Conservation (phyloP, 108 stramenopile genomes). For the Cyclotella baltica region DNA sequence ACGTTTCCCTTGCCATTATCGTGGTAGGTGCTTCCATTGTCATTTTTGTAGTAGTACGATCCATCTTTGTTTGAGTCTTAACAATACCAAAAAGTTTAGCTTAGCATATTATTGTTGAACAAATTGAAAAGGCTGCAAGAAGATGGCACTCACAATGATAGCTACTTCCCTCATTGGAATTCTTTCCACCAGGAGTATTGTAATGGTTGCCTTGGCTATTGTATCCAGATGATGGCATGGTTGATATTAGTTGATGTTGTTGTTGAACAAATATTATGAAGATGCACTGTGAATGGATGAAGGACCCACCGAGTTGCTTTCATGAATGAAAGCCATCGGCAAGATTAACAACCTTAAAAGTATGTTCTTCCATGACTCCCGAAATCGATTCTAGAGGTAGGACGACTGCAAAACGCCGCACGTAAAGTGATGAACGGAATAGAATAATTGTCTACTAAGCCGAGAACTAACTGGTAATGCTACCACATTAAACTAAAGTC, state of each 20-base stretch:
- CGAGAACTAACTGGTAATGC: no score
- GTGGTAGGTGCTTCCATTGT: slow-evolving; percentile 85
- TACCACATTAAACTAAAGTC: no score
- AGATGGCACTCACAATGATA: slow-evolving; percentile 78
- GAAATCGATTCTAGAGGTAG: no score
- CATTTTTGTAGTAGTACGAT: slow-evolving; percentile 82
- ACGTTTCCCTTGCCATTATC: slow-evolving; percentile 67
- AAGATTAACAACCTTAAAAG: no score
- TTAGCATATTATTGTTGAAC: neutral
- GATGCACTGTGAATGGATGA: no score
- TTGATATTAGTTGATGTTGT: neutral
- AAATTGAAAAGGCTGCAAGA: neutral
- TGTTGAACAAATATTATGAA: no score
- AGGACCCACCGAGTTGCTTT: no score
- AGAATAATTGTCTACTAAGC: no score
- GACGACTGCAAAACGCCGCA: no score
- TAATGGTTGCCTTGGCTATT: slow-evolving; percentile 87
- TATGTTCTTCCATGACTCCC: no score
- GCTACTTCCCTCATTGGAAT: slow-evolving; percentile 61
- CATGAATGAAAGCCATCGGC: no score
- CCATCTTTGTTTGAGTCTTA: slow-evolving; percentile 83
- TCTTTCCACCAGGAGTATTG: slow-evolving; percentile 83
- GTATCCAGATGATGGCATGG: slow-evolving; percentile 56
- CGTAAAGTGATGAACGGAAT: no score
- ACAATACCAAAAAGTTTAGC: neutral